Base-by-base conservation (phyloP, 2,329 filamentous ascomycete genomes). In the Fusarium coffeatum region DNA sequence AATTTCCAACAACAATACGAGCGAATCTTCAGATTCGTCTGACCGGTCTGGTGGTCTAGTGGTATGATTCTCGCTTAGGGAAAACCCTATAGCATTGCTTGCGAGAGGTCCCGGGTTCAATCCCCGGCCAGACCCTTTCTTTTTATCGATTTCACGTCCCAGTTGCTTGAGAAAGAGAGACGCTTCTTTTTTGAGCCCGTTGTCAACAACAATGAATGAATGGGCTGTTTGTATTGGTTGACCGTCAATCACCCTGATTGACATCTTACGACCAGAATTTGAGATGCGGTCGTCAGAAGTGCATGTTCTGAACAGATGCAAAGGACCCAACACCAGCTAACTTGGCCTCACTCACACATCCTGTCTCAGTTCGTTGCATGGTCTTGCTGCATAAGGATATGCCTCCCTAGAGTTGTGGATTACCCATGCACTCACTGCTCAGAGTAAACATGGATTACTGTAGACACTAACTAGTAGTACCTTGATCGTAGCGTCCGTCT, bases 41-140 rank as follows among this genome's bases (percentile, higher is more conserved):
- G 5, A 27, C 61, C 51, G 82, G 81, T 82, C 81, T 82, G 81
- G 79, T 88, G 85, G 86, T 88, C 86, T 88, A 88, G 87, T 86
- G 87, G 87, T 89, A 89, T 89, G 87, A 89, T 90, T 89, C 87
- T 88, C 87, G 87, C 88, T 89, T 89, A 89, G 88, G 87, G 87
- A 78, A 73, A 69, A 81, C 78, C 79, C 79, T 77, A 71, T 50
- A 78, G 78, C 77, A 71, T 48, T 55, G 71, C 71, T 75, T 82
- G 80, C 80, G 80, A 81, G 80, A 82, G 80, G 80, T 81, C 80
- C 80, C 80, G 80, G 79, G 80, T 81, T 82, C 80, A 80, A 82
- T 82, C 79, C 80, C 79, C 80, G 80, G 80, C 79, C 79, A 80
- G 79, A 80, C 80, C 80, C 80, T 61, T 63, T 43, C 23, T 71